Evolutionary conservation across 257 asterid species (phyloP).

Genomic region (Nicotiana noctiflora): DNA sequence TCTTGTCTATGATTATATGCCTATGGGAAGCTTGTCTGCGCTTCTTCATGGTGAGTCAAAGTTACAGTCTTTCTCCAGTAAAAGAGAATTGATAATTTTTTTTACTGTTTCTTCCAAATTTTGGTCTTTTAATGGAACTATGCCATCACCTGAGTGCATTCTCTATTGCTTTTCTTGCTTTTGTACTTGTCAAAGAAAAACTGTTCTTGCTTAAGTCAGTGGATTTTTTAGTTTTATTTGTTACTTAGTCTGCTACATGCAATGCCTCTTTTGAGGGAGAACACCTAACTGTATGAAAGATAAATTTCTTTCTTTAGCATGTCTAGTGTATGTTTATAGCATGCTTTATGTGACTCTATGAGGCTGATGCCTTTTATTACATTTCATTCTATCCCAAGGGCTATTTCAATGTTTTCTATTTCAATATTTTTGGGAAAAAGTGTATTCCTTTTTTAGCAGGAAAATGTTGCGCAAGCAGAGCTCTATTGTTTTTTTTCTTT

Average conservation of each 20-base stretch:
- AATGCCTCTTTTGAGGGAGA: background rate
- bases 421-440: too few species aligned
- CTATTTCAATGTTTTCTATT: background rate
- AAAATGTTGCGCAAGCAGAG: background rate
- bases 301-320: background rate
- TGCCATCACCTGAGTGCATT: background rate
- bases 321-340: background rate
- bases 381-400: background rate
- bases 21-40: constrained; percentile 45
- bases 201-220: background rate
- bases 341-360: background rate
- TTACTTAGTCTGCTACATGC: background rate
- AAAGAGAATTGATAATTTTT: too few species aligned
- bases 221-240: background rate
- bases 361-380: background rate
- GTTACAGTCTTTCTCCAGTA: background rate
- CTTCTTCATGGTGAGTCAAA: constrained; percentile 34
- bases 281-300: background rate
- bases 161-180: background rate
- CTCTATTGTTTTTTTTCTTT: background rate
- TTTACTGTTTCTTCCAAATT: background rate
- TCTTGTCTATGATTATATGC: constrained; percentile 40
- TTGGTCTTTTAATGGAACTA: background rate
- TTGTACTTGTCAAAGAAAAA: background rate
- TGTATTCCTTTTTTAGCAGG: background rate